phyloP scores from a whole-genome alignment of 345 rosid species.

The Bruguiera gymnorhiza region DNA sequence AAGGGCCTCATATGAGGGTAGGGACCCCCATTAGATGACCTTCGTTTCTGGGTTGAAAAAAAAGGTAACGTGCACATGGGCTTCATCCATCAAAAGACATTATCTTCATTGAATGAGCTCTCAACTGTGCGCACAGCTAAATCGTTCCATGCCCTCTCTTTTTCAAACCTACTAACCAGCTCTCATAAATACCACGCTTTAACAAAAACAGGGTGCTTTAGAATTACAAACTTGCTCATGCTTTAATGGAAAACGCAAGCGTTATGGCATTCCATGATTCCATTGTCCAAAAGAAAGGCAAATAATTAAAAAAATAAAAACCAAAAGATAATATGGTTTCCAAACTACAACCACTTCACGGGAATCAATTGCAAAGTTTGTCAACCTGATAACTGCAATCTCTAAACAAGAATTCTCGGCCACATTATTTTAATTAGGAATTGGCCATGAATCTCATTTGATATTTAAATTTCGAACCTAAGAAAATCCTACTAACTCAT shows the following conservation, averaged over 20 bases:
- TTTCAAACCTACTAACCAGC: slow-evolving; percentile 25
- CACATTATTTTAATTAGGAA: too few species aligned
- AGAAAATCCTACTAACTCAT: too few species aligned
- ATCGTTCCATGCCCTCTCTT: background rate
- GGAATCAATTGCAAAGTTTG: slow-evolving; percentile 1
- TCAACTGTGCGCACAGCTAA: slow-evolving; percentile 35
- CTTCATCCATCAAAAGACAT: slow-evolving; percentile 5
- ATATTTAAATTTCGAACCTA: too few species aligned
- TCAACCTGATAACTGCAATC: background rate
- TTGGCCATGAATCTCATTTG: too few species aligned
- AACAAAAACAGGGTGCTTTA: background rate
- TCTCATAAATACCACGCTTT: slow-evolving; percentile 21
- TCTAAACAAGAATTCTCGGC: too few species aligned
- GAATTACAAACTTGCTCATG: background rate
- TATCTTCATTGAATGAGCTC: slow-evolving; percentile 34
- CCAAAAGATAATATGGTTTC: background rate
- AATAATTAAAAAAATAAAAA: background rate
- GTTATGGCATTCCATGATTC: background rate
- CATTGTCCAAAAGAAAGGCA: background rate
- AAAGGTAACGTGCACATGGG: slow-evolving; percentile 21
- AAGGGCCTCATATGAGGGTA: slow-evolving; percentile 38
- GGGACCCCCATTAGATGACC: slow-evolving; percentile 27
- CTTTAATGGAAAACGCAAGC: background rate
- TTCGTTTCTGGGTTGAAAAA: slow-evolving; percentile 17
- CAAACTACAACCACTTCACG: background rate